Evolutionary conservation across 495 filamentous ascomycete species (phyloP).

Genomic region (Terfezia claveryi): DNA sequence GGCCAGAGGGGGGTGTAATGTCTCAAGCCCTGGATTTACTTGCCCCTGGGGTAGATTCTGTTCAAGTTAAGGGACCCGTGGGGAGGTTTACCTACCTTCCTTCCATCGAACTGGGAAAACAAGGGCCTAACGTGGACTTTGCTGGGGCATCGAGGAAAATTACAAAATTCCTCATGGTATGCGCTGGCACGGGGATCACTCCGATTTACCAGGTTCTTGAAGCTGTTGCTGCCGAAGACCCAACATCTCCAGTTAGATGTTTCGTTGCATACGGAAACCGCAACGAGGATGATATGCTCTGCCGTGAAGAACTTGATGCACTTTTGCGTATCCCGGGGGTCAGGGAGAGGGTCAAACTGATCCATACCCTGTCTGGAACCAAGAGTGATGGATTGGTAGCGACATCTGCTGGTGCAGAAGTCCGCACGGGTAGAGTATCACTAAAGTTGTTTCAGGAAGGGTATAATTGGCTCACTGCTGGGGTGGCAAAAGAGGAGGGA

Average conservation of each 20-base stretch:
- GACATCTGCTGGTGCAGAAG: conserved; percentile 43
- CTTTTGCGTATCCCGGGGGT: conserved; percentile 29
- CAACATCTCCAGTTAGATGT: conserved; percentile 24
- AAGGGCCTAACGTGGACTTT: conserved; percentile 36
- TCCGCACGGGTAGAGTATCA: conserved; percentile 43
- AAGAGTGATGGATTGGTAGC: background rate
- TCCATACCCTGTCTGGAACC: conserved; percentile 43
- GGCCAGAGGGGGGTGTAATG: conserved; percentile 58
- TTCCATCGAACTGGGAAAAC: conserved; percentile 27
- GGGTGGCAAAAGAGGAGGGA: conserved; percentile 27
- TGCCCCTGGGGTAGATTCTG: conserved; percentile 30
- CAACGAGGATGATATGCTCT: conserved; percentile 63
- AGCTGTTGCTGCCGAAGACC: conserved; percentile 37
- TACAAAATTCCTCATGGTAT: conserved; percentile 66
- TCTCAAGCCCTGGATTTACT: conserved; percentile 57
- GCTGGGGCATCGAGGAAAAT: conserved; percentile 33
- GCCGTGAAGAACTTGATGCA: conserved; percentile 48
- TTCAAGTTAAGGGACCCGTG: conserved; percentile 81
- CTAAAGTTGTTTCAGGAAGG: background rate
- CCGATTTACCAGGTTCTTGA: conserved; percentile 78
- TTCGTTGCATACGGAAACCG: conserved; percentile 64
- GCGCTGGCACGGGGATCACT: conserved; percentile 73
- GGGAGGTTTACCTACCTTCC: conserved; percentile 59
- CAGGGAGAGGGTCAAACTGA: conserved; percentile 32
- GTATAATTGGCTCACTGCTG: conserved; percentile 35